Percentiles rank a stretch among this genome's conserved stretches.
Conservation (phyloP, 176 grass and related monocot genomes). For the Otatea glauca region DNA sequence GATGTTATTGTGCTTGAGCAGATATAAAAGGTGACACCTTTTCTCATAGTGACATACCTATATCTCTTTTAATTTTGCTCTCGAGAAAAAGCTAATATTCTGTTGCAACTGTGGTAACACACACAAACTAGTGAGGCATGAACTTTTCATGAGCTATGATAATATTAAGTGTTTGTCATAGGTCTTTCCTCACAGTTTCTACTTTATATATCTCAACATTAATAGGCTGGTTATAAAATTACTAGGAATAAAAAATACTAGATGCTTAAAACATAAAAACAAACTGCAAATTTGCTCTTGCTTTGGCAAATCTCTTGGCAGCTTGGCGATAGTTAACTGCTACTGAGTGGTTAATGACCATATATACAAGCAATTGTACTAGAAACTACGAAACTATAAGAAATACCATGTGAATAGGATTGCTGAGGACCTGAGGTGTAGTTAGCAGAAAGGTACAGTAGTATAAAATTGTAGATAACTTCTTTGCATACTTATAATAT, state of each 20-base stretch:
- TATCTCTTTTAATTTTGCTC: neutral
- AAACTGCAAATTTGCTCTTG: neutral
- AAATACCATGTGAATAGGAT: neutral
- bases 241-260: neutral
- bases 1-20: conserved; percentile 53
- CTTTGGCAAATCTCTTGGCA: neutral
- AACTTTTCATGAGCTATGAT: conserved; percentile 10
- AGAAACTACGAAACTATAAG: neutral
- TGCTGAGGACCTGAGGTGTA: neutral
- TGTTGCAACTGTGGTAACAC: neutral
- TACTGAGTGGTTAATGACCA: neutral
- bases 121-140: neutral
- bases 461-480: neutral
- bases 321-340: conserved; percentile 7
- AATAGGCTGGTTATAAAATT: conserved; percentile 5
- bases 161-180: neutral
- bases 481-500: conserved; percentile 10
- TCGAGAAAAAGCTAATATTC: neutral
- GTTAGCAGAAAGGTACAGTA: neutral
- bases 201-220: conserved; percentile 8
- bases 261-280: neutral
- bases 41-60: conserved; percentile 15
- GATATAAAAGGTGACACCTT: conserved; percentile 50
- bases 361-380: neutral
- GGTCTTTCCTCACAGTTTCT: neutral